Percentiles rank a stretch among this genome's conserved stretches.
Evolutionary conservation across 192 early-diverging fungal species (phyloP).

Genomic region (Podila epigama): DNA sequence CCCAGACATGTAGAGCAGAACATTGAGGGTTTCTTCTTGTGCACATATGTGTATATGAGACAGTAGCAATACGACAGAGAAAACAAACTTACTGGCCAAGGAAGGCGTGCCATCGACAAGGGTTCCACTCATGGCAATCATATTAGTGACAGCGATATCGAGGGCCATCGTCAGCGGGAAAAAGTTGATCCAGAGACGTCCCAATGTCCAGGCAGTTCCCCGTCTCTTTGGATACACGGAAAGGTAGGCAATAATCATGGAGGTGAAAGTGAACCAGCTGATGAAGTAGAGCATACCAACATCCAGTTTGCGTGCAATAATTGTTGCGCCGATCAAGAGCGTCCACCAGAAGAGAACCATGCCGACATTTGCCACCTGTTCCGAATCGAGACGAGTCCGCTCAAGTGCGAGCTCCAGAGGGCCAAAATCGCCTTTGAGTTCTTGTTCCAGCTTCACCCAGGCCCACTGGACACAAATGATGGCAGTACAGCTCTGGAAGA

Average conservation of each 20-base stretch:
- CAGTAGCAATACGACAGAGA: no score
- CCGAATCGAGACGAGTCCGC: constrained; percentile 39
- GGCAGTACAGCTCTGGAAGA: constrained; percentile 26
- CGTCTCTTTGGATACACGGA: constrained; percentile 21
- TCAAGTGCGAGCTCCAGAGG: constrained; percentile 30
- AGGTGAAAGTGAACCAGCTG: constrained; percentile 50
- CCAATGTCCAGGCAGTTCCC: constrained; percentile 32
- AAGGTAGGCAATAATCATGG: constrained; percentile 32
- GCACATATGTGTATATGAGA: background rate
- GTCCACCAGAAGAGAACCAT: constrained; percentile 58
- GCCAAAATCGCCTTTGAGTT: constrained; percentile 28
- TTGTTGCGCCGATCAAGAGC: constrained; percentile 38
- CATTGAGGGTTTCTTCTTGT: no score
- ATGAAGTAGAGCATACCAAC: constrained; percentile 51
- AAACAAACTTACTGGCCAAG: constrained; percentile 49
- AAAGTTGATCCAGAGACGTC: constrained; percentile 40
- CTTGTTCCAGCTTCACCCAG: constrained; percentile 25
- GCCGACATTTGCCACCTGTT: constrained; percentile 43
- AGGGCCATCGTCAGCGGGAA: constrained; percentile 48
- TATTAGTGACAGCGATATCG: constrained; percentile 47
- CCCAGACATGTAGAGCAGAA: no score
- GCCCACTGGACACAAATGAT: constrained; percentile 39
- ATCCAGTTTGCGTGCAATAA: constrained; percentile 13
- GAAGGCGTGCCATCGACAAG: constrained; percentile 61
- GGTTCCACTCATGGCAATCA: constrained; percentile 59